phyloP scores from a whole-genome alignment of 305 asterid genomes.

The Plantago rigida region DNA sequence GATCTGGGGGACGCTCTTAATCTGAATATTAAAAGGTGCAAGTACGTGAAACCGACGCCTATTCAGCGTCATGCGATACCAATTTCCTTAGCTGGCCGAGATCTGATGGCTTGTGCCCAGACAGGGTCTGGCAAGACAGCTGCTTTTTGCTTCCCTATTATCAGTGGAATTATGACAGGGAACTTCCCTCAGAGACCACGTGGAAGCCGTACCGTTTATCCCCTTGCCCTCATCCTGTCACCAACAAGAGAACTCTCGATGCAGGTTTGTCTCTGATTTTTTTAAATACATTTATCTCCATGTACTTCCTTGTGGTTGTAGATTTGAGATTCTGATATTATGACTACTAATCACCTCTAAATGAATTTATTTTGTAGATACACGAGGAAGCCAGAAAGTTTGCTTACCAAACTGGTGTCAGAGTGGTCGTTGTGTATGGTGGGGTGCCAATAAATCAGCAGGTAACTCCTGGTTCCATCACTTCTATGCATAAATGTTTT shows the following conservation, averaged over 20 bases:
- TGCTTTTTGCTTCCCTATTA: slow-evolving; percentile 69
- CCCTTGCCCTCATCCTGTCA: slow-evolving; percentile 61
- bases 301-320: neutral
- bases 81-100: slow-evolving; percentile 65
- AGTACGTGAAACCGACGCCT: slow-evolving; percentile 68
- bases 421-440: slow-evolving; percentile 63
- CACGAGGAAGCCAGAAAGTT: slow-evolving; percentile 62
- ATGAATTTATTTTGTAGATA: slow-evolving; percentile 38
- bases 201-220: slow-evolving; percentile 50
- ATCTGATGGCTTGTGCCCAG: slow-evolving; percentile 75
- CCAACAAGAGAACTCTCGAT: slow-evolving; percentile 68
- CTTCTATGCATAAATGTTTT: slow-evolving; percentile 9
- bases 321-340: slow-evolving; percentile 3
- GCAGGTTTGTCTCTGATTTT: slow-evolving; percentile 37
- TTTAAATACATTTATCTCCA: neutral
- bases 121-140: slow-evolving; percentile 75
- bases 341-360: slow-evolving; percentile 6
- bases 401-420: slow-evolving; percentile 64
- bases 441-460: slow-evolving; percentile 66
- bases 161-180: slow-evolving; percentile 59
- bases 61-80: slow-evolving; percentile 67
- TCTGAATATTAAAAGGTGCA: slow-evolving; percentile 56
- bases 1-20: slow-evolving; percentile 64
- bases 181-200: slow-evolving; percentile 46
- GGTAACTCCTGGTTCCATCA: slow-evolving; percentile 28